phyloP scores from a whole-genome alignment of 345 rosid species.

The Sonneratia alba region DNA sequence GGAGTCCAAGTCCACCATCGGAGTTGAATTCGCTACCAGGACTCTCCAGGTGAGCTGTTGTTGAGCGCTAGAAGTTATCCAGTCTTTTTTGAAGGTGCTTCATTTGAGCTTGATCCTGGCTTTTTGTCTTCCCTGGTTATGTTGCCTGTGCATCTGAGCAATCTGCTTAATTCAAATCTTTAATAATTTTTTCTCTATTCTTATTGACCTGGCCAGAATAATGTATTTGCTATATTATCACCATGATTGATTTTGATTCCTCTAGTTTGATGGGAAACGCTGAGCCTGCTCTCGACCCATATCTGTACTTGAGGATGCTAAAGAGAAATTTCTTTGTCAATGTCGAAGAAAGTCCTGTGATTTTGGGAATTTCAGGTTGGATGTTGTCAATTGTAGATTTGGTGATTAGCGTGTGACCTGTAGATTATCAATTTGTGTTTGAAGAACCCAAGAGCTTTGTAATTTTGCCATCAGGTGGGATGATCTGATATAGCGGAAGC shows the following conservation, averaged over 20 bases:
- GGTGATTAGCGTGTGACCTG: background rate
- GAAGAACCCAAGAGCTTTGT: background rate
- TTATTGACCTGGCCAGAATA: background rate
- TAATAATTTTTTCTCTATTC: background rate
- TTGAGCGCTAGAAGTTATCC: background rate
- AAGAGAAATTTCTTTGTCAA: no score
- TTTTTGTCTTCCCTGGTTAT: background rate
- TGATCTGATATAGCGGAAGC: no score
- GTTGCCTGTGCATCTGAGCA: background rate
- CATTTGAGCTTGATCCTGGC: background rate
- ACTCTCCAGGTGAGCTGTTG: conserved; percentile 25
- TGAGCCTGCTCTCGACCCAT: no score
- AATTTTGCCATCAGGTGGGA: background rate
- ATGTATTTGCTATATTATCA: background rate
- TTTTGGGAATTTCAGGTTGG: no score
- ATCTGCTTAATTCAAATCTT: background rate
- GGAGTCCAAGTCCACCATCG: conserved; percentile 40
- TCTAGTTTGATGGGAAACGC: no score
- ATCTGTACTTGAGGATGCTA: no score
- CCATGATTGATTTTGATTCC: background rate
- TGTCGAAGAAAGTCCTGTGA: no score
- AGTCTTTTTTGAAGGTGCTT: background rate
- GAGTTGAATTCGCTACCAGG: conserved; percentile 38
- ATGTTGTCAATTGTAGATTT: no score
- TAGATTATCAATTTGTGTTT: background rate